Evolutionary conservation across 345 rosid species (phyloP), one percentile per base, ranked within the genome.

Genomic region (Cardamine resedifolia): DNA sequence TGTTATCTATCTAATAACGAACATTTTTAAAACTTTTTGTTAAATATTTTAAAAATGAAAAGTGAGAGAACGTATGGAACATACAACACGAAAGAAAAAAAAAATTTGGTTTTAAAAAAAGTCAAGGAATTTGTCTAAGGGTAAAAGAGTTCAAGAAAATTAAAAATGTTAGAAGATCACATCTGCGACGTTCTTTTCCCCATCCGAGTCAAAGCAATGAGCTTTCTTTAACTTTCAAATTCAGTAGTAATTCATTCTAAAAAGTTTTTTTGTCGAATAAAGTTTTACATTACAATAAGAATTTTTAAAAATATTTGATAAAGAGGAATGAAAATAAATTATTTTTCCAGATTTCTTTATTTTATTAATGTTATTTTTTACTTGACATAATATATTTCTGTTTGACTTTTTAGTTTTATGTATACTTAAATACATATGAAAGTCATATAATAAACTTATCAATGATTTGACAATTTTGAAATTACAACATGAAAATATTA

Each of bases 401-500:
- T 2, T 71, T 71, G 62, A 62, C 31, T 48, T 71, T 24, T 49
- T 49, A 70, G 23, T 38, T 26, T 27, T 50, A 10, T 4, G n/a
- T 15, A 33, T 34, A 51, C 15, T 26, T n/a, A 66, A 28, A 14
- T 66, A 51, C 60, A 38, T 61, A 61, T 16, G 34, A 20, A 33
- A 52, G 1, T 44, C 49, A 44, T 44, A 10, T 31, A 41, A 9
- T 6, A 68, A 56, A 31, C 55, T 47, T 19, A 28, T 33, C 3
- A 24, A 65, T 55, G 10, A 44, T 64, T 64, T 44, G 31, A 57
- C 14, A 47, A 55, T 33, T 64, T 34, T 57, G 33, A 65, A 36
- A 47, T 14, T 48, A 74, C 45, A 74, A 48, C 45, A 58, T 66
- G 44, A 59, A 73, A 34, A 15, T 36, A 34, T 53, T 45, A 11